Base-by-base conservation (phyloP, 2,329 filamentous ascomycete genomes). In the Alternaria consortialis region DNA sequence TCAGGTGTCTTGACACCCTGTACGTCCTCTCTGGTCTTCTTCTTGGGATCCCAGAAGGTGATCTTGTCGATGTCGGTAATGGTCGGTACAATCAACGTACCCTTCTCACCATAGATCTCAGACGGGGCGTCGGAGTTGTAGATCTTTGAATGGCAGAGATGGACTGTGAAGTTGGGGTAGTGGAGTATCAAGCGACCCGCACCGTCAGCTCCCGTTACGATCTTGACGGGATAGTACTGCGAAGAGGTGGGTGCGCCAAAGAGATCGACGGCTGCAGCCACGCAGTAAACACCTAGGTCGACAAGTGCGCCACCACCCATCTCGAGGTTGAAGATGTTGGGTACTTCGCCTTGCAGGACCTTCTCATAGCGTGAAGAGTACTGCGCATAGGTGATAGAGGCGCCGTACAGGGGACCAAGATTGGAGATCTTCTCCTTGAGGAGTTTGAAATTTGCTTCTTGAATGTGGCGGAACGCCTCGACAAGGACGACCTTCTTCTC, bases 391-490 rank as follows among this genome's bases (percentile, higher is more conserved):
- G 73, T 79, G 37, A 84, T 72, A 56, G 70, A 79, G 8, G 82
- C 82, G 46, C 82, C 82, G 58, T 79, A 80, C 46, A 84, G 73
- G 0, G 70, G 69, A 0, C 82, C 82, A 2, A 84, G 66, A n/a
- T 71, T 71, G 40, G 75, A 69, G 17, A 82, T 72, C 9, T 68
- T 68, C 7, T 70, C 61, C 44, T 80, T 80, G 32, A 84, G 68
- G 31, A 80, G 70, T 56, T 80, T 80, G 77, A 82, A 84, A 70
- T 84, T 84, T 42, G 76, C 73, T 72, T 84, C 83, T 72, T 84
- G 83, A 51, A 84, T 79, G 67, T 84, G 83, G 36, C 83, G 75
- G 74, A 78, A 84, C 15, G 83, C 83, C 72, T 84, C 83, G 58
- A 84, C 77, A 13, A 84, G 68, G 61, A 80, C 79, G 9, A 83